Conservation (phyloP, 2,329 filamentous ascomycete species). For the Aspergillus sp. region DNA sequence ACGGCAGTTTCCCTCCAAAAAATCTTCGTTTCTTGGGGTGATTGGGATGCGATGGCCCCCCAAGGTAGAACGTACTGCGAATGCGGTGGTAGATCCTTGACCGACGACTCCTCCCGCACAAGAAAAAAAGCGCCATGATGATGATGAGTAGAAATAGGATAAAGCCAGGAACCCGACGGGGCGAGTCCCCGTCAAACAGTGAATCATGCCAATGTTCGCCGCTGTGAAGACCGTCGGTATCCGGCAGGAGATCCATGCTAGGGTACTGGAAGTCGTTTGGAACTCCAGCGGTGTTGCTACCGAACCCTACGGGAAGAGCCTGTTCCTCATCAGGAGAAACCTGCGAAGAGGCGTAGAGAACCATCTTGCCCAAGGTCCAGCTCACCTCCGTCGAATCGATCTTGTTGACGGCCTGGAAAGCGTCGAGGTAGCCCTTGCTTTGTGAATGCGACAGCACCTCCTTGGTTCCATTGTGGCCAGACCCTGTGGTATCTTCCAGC, state of each 20-base stretch:
- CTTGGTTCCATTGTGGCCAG: constrained; percentile 62
- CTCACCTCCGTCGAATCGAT: constrained; percentile 87
- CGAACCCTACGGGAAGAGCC: constrained; percentile 78
- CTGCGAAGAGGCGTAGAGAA: constrained; percentile 87
- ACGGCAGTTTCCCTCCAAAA: constrained; percentile 48
- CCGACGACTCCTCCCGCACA: constrained; percentile 72
- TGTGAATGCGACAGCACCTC: constrained; percentile 60
- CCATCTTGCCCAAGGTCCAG: constrained; percentile 95
- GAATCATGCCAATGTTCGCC: constrained; percentile 51
- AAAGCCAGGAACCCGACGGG: constrained; percentile 63
- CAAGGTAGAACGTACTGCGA: constrained; percentile 25
- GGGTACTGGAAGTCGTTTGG: constrained; percentile 79
- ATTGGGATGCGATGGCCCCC: constrained; percentile 24
- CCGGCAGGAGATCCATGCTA: constrained; percentile 29
- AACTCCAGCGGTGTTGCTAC: constrained; percentile 64
- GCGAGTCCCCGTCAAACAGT: constrained; percentile 58
- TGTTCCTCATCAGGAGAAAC: constrained; percentile 57
- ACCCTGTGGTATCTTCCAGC: constrained; percentile 54
- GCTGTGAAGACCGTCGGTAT: constrained; percentile 21
- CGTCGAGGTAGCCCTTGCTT: constrained; percentile 66
- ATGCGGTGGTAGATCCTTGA: constrained; percentile 52
- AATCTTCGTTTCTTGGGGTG: constrained; percentile 48
- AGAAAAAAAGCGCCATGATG: constrained; percentile 59
- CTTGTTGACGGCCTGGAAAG: constrained; percentile 89
- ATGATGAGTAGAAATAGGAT: constrained; percentile 70